A percentile compares a stretch with the other conserved stretches of the same genome.
Evolutionary conservation across 129 eudicot species (phyloP).

Genomic region (Gnaphalium uliginosum): DNA sequence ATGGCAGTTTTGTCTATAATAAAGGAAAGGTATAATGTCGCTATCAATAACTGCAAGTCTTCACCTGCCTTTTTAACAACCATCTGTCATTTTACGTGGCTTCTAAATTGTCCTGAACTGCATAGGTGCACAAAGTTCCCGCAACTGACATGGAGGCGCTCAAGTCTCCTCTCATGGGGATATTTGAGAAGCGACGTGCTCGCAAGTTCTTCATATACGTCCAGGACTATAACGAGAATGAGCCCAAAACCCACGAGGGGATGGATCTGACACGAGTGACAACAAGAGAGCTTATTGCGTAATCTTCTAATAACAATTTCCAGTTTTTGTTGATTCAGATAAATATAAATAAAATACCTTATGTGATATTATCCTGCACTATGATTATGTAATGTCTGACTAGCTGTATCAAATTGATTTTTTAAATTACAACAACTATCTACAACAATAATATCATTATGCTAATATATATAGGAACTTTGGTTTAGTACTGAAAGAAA

Average conservation of each 20-base stretch:
- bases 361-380: not conserved
- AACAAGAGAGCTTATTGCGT: constrained; percentile 91
- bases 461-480: too few species aligned
- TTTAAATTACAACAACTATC: not conserved
- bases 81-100: not conserved
- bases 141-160: constrained; percentile 93
- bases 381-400: too few species aligned
- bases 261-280: constrained; percentile 86
- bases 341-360: not conserved
- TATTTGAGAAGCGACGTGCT: constrained; percentile 93
- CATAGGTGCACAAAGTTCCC: constrained; percentile 84
- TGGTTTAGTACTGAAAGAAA: not conserved
- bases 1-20: constrained; percentile 91
- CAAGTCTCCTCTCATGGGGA: constrained; percentile 87
- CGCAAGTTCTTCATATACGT: constrained; percentile 89
- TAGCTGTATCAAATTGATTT: too few species aligned
- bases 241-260: constrained; percentile 93
- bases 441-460: not conserved
- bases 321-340: not conserved
- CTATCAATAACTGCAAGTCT: not conserved
- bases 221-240: constrained; percentile 76
- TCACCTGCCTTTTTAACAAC: not conserved
- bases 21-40: constrained; percentile 74
- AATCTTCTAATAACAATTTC: constrained; percentile 26
- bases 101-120: not conserved